These are phyloP conservation scores for Lactarius akahatsu DNA, from an alignment of 768 basidiomycete genomes.

Conservation along the genomic window DNA sequence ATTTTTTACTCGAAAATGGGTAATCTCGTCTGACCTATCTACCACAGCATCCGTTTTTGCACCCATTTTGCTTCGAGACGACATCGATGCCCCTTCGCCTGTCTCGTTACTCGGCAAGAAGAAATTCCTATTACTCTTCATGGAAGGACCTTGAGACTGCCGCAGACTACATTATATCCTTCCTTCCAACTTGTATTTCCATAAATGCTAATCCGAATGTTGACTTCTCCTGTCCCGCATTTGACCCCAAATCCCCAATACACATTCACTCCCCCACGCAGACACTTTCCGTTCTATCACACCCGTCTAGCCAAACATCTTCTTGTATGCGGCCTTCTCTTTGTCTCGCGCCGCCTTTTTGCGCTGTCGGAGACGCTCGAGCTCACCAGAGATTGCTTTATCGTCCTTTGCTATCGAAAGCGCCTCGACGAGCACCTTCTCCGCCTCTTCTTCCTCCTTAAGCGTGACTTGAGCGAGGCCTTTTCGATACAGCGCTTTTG, in stretches of 20 bases:
- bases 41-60: constrained; percentile 59
- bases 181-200: constrained; percentile 1
- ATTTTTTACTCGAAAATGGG: neutral
- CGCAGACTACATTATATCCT: neutral
- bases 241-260: too few relatives aligned
- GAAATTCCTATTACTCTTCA: constrained; percentile 46
- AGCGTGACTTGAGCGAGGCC: constrained; percentile 63
- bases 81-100: constrained; percentile 34
- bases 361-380: constrained; percentile 65
- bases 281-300: neutral
- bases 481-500: constrained; percentile 90
- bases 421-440: constrained; percentile 72
- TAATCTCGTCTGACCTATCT: neutral
- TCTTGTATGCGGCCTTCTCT: constrained; percentile 85
- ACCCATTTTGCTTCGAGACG: constrained; percentile 63
- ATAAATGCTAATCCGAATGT: neutral
- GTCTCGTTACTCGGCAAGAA: constrained; percentile 45
- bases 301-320: constrained; percentile 57
- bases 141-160: constrained; percentile 11
- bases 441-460: constrained; percentile 79
- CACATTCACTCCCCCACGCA: neutral
- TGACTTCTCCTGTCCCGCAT: constrained; percentile 5
- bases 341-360: constrained; percentile 74
- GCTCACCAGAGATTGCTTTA: constrained; percentile 64
- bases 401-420: constrained; percentile 70